These are phyloP conservation scores for Helianthus tuberosus DNA, from an alignment of 129 eudicot genomes.

Conservation along the genomic window DNA sequence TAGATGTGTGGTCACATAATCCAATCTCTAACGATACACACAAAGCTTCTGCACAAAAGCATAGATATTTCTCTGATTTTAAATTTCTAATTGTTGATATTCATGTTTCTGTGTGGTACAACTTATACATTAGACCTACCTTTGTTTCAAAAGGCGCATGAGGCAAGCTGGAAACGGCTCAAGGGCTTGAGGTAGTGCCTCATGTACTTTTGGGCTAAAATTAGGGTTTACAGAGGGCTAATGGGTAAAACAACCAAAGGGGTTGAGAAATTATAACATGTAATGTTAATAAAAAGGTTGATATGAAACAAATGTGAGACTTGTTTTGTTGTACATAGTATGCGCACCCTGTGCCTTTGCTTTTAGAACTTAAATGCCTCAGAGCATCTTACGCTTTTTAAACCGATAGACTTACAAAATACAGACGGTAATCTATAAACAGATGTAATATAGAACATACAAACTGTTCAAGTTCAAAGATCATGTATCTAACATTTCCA, in stretches of 20 bases:
- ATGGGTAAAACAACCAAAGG: too few relatives aligned
- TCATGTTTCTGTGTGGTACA: background rate
- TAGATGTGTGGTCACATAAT: background rate
- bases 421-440: background rate
- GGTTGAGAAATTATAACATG: too few relatives aligned
- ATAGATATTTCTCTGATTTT: background rate
- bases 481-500: constrained; percentile 9
- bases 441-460: background rate
- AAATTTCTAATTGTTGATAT: background rate
- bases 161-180: too few relatives aligned
- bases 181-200: too few relatives aligned
- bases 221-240: too few relatives aligned
- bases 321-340: too few relatives aligned
- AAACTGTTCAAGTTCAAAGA: constrained; percentile 1
- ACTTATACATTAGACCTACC: background rate
- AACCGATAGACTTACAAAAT: too few relatives aligned
- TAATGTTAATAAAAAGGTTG: too few relatives aligned
- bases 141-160: too few relatives aligned
- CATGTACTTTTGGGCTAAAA: too few relatives aligned
- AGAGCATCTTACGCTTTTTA: background rate
- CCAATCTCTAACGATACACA: constrained; percentile 9
- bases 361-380: background rate
- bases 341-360: too few relatives aligned
- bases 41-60: background rate
- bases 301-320: too few relatives aligned